Conservation (phyloP, 2,329 filamentous ascomycete genomes). For the Botryotinia narcissicola region DNA sequence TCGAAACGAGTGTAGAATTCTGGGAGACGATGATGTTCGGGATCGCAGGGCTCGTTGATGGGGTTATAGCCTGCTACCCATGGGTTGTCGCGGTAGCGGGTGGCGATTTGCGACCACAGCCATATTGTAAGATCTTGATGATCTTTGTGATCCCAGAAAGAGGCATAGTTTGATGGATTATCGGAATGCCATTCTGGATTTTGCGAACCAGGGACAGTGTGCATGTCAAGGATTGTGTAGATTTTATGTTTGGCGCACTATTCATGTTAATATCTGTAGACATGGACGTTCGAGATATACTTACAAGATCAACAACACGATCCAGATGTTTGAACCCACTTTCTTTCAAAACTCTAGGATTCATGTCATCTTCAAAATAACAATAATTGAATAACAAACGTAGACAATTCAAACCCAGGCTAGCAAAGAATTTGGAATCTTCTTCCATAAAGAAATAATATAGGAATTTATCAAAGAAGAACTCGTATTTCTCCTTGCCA, state of each 20-base stretch:
- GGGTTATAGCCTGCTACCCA: slow-evolving; percentile 38
- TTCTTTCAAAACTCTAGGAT: slow-evolving; percentile 48
- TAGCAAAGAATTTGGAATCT: slow-evolving; percentile 58
- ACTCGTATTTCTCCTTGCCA: slow-evolving; percentile 55
- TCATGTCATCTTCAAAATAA: slow-evolving; percentile 53
- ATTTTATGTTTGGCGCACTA: slow-evolving; percentile 43
- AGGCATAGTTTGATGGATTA: slow-evolving; percentile 41
- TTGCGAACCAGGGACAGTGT: slow-evolving; percentile 47
- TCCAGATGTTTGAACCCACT: slow-evolving; percentile 51
- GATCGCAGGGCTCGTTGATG: slow-evolving; percentile 40
- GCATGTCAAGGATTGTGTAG: slow-evolving; percentile 47
- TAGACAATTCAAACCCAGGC: slow-evolving; percentile 55
- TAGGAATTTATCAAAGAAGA: slow-evolving; percentile 53
- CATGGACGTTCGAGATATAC: background rate
- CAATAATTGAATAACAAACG: slow-evolving; percentile 61
- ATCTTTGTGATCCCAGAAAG: slow-evolving; percentile 49
- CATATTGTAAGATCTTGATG: slow-evolving; percentile 47
- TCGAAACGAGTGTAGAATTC: slow-evolving; percentile 45
- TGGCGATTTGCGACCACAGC: slow-evolving; percentile 45
- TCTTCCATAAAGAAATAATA: slow-evolving; percentile 56
- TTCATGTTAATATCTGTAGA: background rate
- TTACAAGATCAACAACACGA: slow-evolving; percentile 45
- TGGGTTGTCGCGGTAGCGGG: slow-evolving; percentile 44
- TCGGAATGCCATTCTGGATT: slow-evolving; percentile 51
- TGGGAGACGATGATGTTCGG: slow-evolving; percentile 40